These are phyloP conservation scores for Candida caryicola DNA, from an alignment of 805 yeast species.

Conservation along the genomic window DNA sequence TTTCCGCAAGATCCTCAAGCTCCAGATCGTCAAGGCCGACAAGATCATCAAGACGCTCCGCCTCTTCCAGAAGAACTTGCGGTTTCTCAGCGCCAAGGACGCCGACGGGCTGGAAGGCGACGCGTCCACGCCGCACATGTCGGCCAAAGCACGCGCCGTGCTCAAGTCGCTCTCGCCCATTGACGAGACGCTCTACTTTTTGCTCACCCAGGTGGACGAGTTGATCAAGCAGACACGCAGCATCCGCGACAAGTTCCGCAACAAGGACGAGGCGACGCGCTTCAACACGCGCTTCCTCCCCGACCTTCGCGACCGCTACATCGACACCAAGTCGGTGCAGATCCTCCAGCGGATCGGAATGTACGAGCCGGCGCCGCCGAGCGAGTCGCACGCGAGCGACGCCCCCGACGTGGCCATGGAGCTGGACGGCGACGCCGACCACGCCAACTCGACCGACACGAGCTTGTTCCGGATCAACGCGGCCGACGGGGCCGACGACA, in stretches of 20 bases:
- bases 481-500: neutral
- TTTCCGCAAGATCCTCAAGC: constrained; percentile 39
- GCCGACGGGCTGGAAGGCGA: constrained; percentile 1
- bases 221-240: constrained; percentile 28
- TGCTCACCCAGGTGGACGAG: constrained; percentile 43
- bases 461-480: neutral
- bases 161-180: constrained; percentile 42
- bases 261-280: constrained; percentile 18
- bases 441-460: neutral
- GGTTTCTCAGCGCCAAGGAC: constrained; percentile 21
- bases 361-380: neutral
- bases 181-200: constrained; percentile 45
- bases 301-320: constrained; percentile 37
- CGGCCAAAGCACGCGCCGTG: constrained; percentile 21
- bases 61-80: constrained; percentile 29
- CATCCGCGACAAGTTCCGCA: constrained; percentile 24
- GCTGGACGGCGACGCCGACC: neutral
- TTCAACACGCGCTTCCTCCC: constrained; percentile 19
- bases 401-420: neutral
- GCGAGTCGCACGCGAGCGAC: neutral
- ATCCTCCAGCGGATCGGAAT: constrained; percentile 21
- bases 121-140: constrained; percentile 16
- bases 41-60: constrained; percentile 31
- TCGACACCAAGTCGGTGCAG: constrained; percentile 36
- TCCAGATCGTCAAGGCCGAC: constrained; percentile 38